Evolutionary conservation across 306 rosid genomes (phyloP).

Genomic region (Vigna unguiculata): DNA sequence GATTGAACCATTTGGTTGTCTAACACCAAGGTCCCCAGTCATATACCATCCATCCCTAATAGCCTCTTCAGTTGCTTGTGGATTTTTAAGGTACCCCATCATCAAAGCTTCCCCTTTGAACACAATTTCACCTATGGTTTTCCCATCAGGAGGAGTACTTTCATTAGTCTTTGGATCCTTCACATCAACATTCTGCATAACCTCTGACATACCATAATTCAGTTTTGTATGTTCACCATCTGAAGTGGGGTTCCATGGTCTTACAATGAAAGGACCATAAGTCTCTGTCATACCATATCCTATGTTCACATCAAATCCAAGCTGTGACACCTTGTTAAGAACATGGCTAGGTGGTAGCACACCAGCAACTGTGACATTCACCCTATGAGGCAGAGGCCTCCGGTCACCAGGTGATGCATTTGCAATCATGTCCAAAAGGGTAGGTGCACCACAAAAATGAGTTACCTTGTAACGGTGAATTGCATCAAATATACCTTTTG

Average conservation of each 20-base stretch:
- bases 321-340: constrained; percentile 49
- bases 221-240: constrained; percentile 39
- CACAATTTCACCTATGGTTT: constrained; percentile 83
- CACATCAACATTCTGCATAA: constrained; percentile 69
- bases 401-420: constrained; percentile 36
- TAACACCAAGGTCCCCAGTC: constrained; percentile 75
- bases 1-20: constrained; percentile 59
- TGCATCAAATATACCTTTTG: constrained; percentile 58
- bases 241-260: constrained; percentile 56
- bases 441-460: constrained; percentile 78
- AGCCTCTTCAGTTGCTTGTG: constrained; percentile 58
- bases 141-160: constrained; percentile 68
- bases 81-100: constrained; percentile 67
- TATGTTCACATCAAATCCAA: constrained; percentile 72
- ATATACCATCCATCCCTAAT: constrained; percentile 77
- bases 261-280: constrained; percentile 66
- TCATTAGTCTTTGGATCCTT: constrained; percentile 69
- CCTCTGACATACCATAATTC: constrained; percentile 39
- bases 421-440: constrained; percentile 62
- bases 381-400: constrained; percentile 51
- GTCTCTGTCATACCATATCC: constrained; percentile 98
- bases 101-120: constrained; percentile 68
- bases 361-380: constrained; percentile 74
- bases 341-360: constrained; percentile 61
- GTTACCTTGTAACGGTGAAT: constrained; percentile 66